phyloP scores from a whole-genome alignment of 805 yeast species.

The Candida montana region DNA sequence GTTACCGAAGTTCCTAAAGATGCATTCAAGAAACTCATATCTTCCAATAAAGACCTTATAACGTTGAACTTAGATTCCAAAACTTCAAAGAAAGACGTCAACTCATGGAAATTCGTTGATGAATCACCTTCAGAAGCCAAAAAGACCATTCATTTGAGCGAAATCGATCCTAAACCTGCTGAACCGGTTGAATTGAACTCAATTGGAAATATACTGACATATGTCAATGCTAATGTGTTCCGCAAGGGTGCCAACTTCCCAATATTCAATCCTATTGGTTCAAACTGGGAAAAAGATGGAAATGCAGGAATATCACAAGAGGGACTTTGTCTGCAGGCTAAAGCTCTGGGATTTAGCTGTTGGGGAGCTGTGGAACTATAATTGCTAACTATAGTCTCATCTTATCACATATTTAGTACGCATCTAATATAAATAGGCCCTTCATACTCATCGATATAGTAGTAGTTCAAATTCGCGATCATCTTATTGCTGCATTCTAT shows the following conservation, averaged over 20 bases:
- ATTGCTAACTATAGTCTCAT: too few species aligned
- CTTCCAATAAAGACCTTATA: too few species aligned
- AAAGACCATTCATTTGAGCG: not conserved
- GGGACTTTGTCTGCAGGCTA: not conserved
- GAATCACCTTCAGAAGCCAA: not conserved
- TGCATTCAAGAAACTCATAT: too few species aligned
- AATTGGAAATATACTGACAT: not conserved
- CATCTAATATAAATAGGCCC: too few species aligned
- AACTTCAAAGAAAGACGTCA: not conserved
- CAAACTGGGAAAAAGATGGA: not conserved
- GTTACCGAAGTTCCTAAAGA: too few species aligned
- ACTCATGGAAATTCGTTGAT: not conserved
- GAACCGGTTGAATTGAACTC: not conserved
- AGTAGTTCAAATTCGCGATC: too few species aligned
- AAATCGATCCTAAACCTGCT: not conserved
- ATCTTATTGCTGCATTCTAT: too few species aligned
- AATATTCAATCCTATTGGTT: not conserved
- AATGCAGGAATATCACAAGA: not conserved
- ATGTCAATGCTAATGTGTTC: not conserved
- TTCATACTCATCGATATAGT: too few species aligned
- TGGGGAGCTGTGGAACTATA: too few species aligned
- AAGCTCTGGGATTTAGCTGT: not conserved
- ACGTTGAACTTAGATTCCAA: not conserved
- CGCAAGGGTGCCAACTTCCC: not conserved
- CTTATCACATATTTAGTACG: too few species aligned